Evolutionary conservation across 2,329 filamentous ascomycete species (phyloP).

Genomic region (Colletotrichum horii): DNA sequence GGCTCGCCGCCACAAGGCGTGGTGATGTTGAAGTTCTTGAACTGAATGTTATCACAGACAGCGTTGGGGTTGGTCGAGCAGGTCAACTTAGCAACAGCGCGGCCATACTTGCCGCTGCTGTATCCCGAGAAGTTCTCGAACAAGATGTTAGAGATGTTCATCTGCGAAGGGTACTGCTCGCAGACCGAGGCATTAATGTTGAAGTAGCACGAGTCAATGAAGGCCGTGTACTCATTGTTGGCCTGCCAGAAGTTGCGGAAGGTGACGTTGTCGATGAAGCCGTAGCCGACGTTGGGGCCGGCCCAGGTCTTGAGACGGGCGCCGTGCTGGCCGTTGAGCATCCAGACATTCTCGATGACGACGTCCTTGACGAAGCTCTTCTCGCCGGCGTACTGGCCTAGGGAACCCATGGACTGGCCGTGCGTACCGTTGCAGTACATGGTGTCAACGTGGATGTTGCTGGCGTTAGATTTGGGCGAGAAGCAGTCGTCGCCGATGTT

Average conservation of each 20-base stretch:
- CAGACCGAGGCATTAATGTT: constrained; percentile 68
- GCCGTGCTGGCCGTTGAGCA: constrained; percentile 56
- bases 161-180: constrained; percentile 56
- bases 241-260: constrained; percentile 60
- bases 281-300: constrained; percentile 55
- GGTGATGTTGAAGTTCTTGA: constrained; percentile 58
- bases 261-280: constrained; percentile 66
- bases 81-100: constrained; percentile 55
- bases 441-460: constrained; percentile 63
- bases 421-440: constrained; percentile 65
- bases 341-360: constrained; percentile 62
- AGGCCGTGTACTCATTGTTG: constrained; percentile 68
- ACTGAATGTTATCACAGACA: constrained; percentile 58
- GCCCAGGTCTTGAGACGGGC: constrained; percentile 72
- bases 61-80: constrained; percentile 58
- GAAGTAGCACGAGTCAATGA: constrained; percentile 49
- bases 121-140: constrained; percentile 63
- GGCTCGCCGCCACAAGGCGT: constrained; percentile 51
- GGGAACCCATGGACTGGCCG: constrained; percentile 64
- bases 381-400: constrained; percentile 63
- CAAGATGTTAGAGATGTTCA: constrained; percentile 61
- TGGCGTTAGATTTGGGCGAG: constrained; percentile 68
- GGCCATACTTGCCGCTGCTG: constrained; percentile 58
- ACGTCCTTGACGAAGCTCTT: constrained; percentile 43
- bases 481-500: constrained; percentile 72